Evolutionary conservation across 306 rosid species (phyloP), one percentile per base, ranked within the genome.

Genomic region (Sicyos edulis): DNA sequence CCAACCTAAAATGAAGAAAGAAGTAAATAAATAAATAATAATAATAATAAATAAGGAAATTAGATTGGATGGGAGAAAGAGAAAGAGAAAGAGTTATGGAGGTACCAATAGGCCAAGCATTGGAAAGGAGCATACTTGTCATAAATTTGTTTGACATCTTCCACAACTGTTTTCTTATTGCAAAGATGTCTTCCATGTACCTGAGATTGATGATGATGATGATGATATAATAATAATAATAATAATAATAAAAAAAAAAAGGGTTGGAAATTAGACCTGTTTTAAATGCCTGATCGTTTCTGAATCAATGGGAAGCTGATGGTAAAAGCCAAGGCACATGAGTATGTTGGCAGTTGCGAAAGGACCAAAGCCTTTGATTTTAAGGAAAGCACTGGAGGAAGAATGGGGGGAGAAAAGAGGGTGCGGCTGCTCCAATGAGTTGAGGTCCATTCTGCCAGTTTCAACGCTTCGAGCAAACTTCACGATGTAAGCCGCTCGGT

Each of bases 41-140:
- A 10, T 10, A 20, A 16, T 19, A 10, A 16, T 2, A 19, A 19
- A 55, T 8, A 51, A 56, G 34, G 16, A 8, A 9, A 56, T n/a
- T 22, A 50, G 14, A 10, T 26, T n/a, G n/a, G n/a, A n/a, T n/a
- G n/a, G n/a, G n/a, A 26, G 29, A 50, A 22, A 6, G 7, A 58
- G 0, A 13, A 1, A 2, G 0, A 32, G 21, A 22, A 56, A 0
- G 0, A 20, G 2, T 20, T 55, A 55, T 20, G 17, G 20, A 2
- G 17, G 7, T 70, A 81, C 82, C 81, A 78, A 32, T 78, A 81
- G 44, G 85, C 81, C 77, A 81, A 66, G 60, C 77, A 75, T 32
- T 81, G 85, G 37, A 71, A 81, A 49, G 85, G 85, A 14, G 82
- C 72, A 56, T 74, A 78, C 16, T 74, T 71, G 9, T 51, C 71